Evolutionary conservation across 108 stramenopile genomes (phyloP).

Genomic region (Cyclostephanos tholiformis): DNA sequence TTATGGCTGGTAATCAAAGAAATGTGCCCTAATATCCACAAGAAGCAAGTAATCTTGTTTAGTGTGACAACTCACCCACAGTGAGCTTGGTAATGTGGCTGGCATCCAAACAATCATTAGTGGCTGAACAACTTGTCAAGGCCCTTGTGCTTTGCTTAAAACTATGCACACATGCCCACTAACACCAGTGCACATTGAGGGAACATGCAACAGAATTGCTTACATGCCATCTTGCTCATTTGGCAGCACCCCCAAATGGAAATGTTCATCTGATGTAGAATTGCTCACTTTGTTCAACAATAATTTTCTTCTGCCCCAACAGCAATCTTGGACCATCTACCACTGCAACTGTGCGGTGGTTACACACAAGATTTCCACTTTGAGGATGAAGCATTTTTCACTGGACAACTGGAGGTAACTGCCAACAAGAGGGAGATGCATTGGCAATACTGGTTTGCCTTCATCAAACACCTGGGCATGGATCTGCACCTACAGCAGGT

Average conservation of each 20-base stretch:
- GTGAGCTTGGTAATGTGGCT: not conserved
- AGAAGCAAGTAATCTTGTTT: not conserved
- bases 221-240: slow-evolving; percentile 33
- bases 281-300: slow-evolving; percentile 16
- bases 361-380: not conserved
- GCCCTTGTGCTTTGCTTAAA: not conserved
- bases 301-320: slow-evolving; percentile 14
- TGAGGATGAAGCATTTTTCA: slow-evolving; percentile 15
- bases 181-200: too few relatives aligned
- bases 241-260: slow-evolving; percentile 33
- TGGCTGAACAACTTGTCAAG: not conserved
- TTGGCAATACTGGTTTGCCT: slow-evolving; percentile 4
- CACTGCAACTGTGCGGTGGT: not conserved
- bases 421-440: slow-evolving; percentile 8
- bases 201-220: too few relatives aligned
- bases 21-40: not conserved
- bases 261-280: slow-evolving; percentile 3
- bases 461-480: not conserved
- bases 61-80: not conserved
- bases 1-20: slow-evolving; percentile 9
- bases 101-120: not conserved
- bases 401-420: slow-evolving; percentile 24
- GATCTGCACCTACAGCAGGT: not conserved
- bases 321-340: slow-evolving; percentile 28
- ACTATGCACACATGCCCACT: too few relatives aligned